Evolutionary conservation across 495 filamentous ascomycete genomes (phyloP).

Genomic region (Talaromyces proteolyticus): DNA sequence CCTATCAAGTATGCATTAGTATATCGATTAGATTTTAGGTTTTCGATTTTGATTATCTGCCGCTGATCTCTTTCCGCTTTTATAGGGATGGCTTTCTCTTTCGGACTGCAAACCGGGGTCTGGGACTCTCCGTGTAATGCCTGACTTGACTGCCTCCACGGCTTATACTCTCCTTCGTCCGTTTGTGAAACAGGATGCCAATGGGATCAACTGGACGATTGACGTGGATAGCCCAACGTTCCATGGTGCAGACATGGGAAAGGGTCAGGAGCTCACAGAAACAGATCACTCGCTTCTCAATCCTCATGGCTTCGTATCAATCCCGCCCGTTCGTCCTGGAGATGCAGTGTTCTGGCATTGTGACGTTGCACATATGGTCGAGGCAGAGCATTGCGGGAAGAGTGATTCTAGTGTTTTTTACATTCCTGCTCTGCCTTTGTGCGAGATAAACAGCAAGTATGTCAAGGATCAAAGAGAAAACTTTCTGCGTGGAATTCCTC

Average conservation of each 20-base stretch:
- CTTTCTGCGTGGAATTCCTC: slow-evolving; percentile 35
- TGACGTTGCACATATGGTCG: slow-evolving; percentile 63
- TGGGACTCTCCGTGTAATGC: slow-evolving; percentile 5
- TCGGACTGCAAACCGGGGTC: slow-evolving; percentile 1
- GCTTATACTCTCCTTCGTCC: slow-evolving; percentile 10
- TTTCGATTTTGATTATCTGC: neutral
- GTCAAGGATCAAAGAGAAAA: slow-evolving; percentile 51
- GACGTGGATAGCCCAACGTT: neutral
- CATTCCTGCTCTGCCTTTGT: slow-evolving; percentile 68
- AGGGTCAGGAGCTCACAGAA: slow-evolving; percentile 59
- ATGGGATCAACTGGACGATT: neutral
- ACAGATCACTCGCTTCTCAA: slow-evolving; percentile 64
- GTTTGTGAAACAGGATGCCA: slow-evolving; percentile 1
- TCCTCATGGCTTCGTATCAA: slow-evolving; percentile 62
- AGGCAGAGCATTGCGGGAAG: slow-evolving; percentile 56
- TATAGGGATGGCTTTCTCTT: slow-evolving; percentile 8
- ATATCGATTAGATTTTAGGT: neutral
- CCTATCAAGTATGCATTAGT: neutral
- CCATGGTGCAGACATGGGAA: slow-evolving; percentile 61
- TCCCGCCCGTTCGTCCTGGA: slow-evolving; percentile 64
- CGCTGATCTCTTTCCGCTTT: no score
- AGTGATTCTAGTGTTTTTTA: slow-evolving; percentile 68
- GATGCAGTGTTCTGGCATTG: slow-evolving; percentile 82
- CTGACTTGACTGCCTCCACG: neutral
- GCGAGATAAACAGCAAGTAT: slow-evolving; percentile 57